Evolutionary conservation across 2,329 filamentous ascomycete genomes (phyloP).

Genomic region (Aspergillus neoniger): DNA sequence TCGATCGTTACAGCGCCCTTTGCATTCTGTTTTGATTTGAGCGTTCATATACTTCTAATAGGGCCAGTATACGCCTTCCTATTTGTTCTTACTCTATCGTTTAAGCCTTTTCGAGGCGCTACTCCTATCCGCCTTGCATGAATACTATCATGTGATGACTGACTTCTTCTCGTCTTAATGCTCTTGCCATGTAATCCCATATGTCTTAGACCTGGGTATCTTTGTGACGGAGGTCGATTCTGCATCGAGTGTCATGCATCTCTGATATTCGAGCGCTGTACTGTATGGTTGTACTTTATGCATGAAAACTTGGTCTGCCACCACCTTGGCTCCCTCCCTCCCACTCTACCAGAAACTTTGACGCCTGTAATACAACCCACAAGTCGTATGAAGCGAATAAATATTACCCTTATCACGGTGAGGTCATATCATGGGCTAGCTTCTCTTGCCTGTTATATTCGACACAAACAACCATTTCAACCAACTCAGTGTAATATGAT

Average conservation of each 20-base stretch:
- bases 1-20: neutral
- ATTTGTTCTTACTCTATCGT: neutral
- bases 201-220: neutral
- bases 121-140: neutral
- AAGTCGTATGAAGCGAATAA: too few relatives aligned
- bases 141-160: neutral
- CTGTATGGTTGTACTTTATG: neutral
- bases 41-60: conserved; percentile 5
- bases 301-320: neutral
- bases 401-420: too few relatives aligned
- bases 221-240: neutral
- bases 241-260: neutral
- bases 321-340: neutral
- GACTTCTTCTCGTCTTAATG: too few relatives aligned
- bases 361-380: too few relatives aligned
- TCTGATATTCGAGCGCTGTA: neutral
- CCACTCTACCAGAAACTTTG: neutral
- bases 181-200: neutral
- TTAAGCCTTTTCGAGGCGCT: neutral
- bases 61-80: neutral
- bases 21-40: conserved; percentile 7
- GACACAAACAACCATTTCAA: too few relatives aligned
- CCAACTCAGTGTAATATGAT: too few relatives aligned
- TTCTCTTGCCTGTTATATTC: too few relatives aligned
- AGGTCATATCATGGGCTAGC: too few relatives aligned